These are phyloP conservation scores for Metarhizium robertsii DNA, from an alignment of 2,329 filamentous ascomycete species.

Conservation along the genomic window DNA sequence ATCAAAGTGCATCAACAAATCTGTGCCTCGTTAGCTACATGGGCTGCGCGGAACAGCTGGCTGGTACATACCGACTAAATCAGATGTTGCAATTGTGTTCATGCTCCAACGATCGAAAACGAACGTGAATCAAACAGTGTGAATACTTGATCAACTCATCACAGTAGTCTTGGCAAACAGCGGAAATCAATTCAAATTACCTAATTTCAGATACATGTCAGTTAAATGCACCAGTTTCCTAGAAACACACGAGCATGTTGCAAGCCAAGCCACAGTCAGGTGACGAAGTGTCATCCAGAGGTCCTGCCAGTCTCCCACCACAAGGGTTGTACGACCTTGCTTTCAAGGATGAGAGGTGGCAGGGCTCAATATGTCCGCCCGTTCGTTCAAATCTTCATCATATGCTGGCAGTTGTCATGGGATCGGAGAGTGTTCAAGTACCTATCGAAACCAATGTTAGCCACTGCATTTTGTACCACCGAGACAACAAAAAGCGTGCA, in stretches of 20 bases:
- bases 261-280: constrained; percentile 37
- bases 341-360: constrained; percentile 37
- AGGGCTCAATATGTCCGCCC: constrained; percentile 57
- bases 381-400: constrained; percentile 62
- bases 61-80: constrained; percentile 33
- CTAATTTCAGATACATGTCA: constrained; percentile 17
- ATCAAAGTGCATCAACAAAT: neutral
- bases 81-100: constrained; percentile 47
- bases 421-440: constrained; percentile 19
- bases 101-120: constrained; percentile 33
- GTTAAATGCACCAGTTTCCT: constrained; percentile 11
- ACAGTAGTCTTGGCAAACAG: constrained; percentile 16
- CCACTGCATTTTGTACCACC: constrained; percentile 9
- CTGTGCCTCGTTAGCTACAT: neutral
- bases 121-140: constrained; percentile 47
- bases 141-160: constrained; percentile 46
- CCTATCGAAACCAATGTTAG: constrained; percentile 34
- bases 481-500: constrained; percentile 1
- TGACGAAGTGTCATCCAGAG: constrained; percentile 61
- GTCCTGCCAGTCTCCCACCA: constrained; percentile 38
- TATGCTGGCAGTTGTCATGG: constrained; percentile 21
- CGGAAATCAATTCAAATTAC: constrained; percentile 18
- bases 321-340: constrained; percentile 54
- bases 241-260: constrained; percentile 18
- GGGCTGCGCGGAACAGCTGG: neutral